Evolutionary conservation across 1,284 basidiomycete species (phyloP), one percentile per base, ranked within the genome.

Genomic region (Trametes polyzona): DNA sequence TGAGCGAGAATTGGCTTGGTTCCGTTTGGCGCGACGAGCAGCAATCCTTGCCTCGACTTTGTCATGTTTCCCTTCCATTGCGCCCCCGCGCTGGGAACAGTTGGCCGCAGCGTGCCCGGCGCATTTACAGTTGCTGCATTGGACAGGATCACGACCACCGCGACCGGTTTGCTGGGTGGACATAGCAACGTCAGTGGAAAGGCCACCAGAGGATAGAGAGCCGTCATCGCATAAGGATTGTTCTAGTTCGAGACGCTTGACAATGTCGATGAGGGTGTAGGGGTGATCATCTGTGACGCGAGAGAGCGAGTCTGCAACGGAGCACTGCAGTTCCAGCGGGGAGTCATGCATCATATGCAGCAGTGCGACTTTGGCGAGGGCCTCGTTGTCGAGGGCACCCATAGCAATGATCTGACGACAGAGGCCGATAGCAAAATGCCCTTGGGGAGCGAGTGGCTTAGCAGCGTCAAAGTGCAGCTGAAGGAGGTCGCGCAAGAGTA

Each of bases 341-440:
- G 49, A 32, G 9, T 42, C 40, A 12, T 19, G 23, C 39, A 65
- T 47, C 19, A 46, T 40, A 14, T 65, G 37, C 7, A 63, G 40
- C 1, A 63, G 27, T 2, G 43, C 44, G 23, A 60, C 54, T 14
- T 48, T 35, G 6, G 32, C 35, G n/a, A 63, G 46, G 9, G 52
- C 23, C 4, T 60, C 55, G 17, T 3, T 12, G 7, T 54, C 37
- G 5, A 60, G 61, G 1, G 47, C 5, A 0, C 59, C 64, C 36
- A 63, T 65, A 2, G 29, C 17, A 21, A 59, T 47, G 43, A 65
- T 58, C 24, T 52, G 55, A 2, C 55, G 29, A n/a, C 55, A 53
- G 27, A 55, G 27, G 0, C 50, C 19, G 11, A 36, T n/a, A 21
- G 59, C 23, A 1, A 19, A 17, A 14, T 42, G 40, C 16, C 30